Percentiles rank a stretch among this genome's conserved stretches.
Evolutionary conservation across 2,329 filamentous ascomycete genomes (phyloP).

Genomic region (Pseudocercospora ulei): DNA sequence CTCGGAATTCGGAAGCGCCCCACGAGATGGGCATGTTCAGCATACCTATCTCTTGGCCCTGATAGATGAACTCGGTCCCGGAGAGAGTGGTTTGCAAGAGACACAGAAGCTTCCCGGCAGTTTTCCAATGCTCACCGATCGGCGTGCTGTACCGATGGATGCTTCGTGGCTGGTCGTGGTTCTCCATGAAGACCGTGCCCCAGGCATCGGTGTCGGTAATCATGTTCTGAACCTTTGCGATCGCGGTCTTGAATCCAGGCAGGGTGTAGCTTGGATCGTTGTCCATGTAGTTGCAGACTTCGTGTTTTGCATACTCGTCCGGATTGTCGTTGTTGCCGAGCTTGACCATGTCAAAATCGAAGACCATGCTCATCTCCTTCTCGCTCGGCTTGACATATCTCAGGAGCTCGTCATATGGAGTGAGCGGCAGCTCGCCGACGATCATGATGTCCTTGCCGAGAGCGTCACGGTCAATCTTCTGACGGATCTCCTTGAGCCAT

Average conservation of each 20-base stretch:
- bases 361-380: constrained; percentile 60
- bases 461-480: constrained; percentile 20
- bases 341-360: constrained; percentile 57
- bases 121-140: constrained; percentile 36
- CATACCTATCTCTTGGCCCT: constrained; percentile 61
- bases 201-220: constrained; percentile 53
- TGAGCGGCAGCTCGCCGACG: constrained; percentile 46
- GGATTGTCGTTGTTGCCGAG: constrained; percentile 34
- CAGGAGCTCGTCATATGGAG: constrained; percentile 44
- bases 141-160: constrained; percentile 40
- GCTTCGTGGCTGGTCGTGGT: constrained; percentile 56
- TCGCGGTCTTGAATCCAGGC: constrained; percentile 20
- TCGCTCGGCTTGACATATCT: constrained; percentile 46
- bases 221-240: constrained; percentile 32
- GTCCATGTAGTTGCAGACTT: constrained; percentile 27
- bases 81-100: constrained; percentile 49
- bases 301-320: constrained; percentile 24
- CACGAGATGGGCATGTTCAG: constrained; percentile 53
- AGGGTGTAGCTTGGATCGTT: constrained; percentile 28
- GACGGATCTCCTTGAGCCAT: constrained; percentile 40
- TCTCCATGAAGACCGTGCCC: constrained; percentile 57
- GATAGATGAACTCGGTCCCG: constrained; percentile 59
- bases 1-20: constrained; percentile 31
- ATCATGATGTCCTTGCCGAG: constrained; percentile 37
- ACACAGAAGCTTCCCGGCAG: constrained; percentile 51